Evolutionary conservation across 140 eudicot genomes (phyloP).

Genomic region (Cichorium intybus): DNA sequence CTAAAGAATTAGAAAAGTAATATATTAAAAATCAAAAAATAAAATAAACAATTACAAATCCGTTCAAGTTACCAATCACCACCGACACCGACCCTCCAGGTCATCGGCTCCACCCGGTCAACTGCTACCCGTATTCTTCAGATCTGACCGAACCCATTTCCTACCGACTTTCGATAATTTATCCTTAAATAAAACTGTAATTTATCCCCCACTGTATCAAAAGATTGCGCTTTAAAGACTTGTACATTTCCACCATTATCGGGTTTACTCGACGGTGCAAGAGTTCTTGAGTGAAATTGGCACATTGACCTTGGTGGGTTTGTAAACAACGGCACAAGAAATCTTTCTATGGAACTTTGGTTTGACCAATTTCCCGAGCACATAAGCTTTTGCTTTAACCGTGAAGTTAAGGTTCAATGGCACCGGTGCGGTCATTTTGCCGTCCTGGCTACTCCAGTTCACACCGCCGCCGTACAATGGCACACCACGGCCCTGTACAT

Average conservation of each 20-base stretch:
- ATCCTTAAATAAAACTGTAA: constrained; percentile 15
- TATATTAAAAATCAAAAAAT: background rate
- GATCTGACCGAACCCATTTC: constrained; percentile 36
- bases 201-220: constrained; percentile 11
- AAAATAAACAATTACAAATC: constrained; percentile 25
- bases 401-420: constrained; percentile 56
- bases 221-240: constrained; percentile 7
- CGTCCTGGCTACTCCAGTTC: constrained; percentile 44
- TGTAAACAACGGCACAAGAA: constrained; percentile 49
- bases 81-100: constrained; percentile 33
- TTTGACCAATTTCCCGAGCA: constrained; percentile 74
- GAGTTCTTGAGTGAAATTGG: constrained; percentile 53
- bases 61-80: constrained; percentile 17
- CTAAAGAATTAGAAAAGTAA: background rate
- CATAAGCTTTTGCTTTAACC: constrained; percentile 77
- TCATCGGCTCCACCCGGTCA: constrained; percentile 18
- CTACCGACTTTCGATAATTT: constrained; percentile 8
- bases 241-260: constrained; percentile 5
- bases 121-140: constrained; percentile 26
- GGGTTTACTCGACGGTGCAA: constrained; percentile 51
- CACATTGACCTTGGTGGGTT: constrained; percentile 59
- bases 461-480: constrained; percentile 83
- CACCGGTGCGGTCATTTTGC: constrained; percentile 55
- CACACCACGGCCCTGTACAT: constrained; percentile 43
- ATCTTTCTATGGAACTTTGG: constrained; percentile 66